Evolutionary conservation across 768 basidiomycete species (phyloP), one percentile per base, ranked within the genome.

Genomic region (Suillus americanus): DNA sequence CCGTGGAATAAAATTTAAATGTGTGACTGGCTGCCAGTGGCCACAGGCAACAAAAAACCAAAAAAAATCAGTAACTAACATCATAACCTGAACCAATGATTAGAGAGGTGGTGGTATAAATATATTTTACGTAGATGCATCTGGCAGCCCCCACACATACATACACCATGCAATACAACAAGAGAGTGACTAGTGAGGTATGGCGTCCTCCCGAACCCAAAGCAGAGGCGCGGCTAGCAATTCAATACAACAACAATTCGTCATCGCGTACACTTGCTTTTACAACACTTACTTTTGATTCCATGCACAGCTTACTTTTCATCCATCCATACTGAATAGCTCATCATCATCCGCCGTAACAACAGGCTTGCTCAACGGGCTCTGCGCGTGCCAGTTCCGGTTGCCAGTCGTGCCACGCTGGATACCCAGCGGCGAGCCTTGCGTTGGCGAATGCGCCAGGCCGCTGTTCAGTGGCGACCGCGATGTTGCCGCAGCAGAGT

Each of bases 261-360:
- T 40, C 56, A 57, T 57, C 37, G 37, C 9, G 16, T 40, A 40
- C 37, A 57, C 56, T 57, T 57, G 56, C 56, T 40, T 33, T 57
- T 57, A 40, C 37, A 57, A 10, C 56, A 57, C 56, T 40, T 57
- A 57, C 56, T 57, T 57, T 53, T 57, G 18, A 57, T 40, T 57
- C 56, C 25, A 40, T 37, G 55, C 16, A 5, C 23, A 38, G 23
- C 55, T 38, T 40, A 25, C 10, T 38, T 53, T 38, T 77, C 71
- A 82, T 61, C 79, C 79, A 67, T 91, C 90, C 86, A 91, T 87
- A 70, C 80, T 81, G 73, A 92, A 92, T 72, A 92, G 74, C 60
- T 83, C 90, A 72, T 89, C 89, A 65, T 89, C 82, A 64, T 81
- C 85, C 40, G 79, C 79, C n/a, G 82, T 85, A 38, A 82, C 76